Base-by-base conservation (phyloP, 768 basidiomycete species). In the Guyanaporus albipodus region DNA sequence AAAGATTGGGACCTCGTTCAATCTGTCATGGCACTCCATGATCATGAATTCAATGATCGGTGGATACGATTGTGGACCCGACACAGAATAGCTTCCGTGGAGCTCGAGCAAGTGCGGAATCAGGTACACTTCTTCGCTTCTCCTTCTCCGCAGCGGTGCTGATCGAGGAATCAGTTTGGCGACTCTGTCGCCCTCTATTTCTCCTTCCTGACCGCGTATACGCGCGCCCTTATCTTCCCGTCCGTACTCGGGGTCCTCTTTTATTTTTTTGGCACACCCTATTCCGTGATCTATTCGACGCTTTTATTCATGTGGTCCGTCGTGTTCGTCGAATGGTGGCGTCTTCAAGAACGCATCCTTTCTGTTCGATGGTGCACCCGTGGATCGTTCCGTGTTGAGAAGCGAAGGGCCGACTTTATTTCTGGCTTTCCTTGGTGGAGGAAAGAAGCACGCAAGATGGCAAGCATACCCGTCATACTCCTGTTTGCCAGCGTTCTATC, bases 271-370 rank as follows among this genome's bases (percentile, higher is more conserved):
- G 77, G 80, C 22, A 73, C 76, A 1, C 78, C 85, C 0, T 97
- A 92, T 67, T 85, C 85, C 8, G 77, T 86, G 10, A 37, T 79
- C 4, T 97, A 92, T 63, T 91, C 91, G 0, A 67, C 76, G 43
- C 67, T 88, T 18, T 70, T 95, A 38, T 78, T 82, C n/a, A 44
- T 92, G 3, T 99, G 94, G 89, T 84, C 87, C 0, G 74, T 91
- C 38, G 65, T 77, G 17, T 95, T 94, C 58, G 86, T 94, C 50
- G 93, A 97, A 64, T 85, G 83, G 73, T 99, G 95, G 95, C 78
- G 87, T 23, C 77, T 96, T 29, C 80, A 80, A 48, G 90, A 98
- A 66, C 80, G 86, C 15, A 80, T 84, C 32, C 71, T 95, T n/a
- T 81, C 90, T 2, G 77, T 92, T 38, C 75, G 82, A 24, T 94